Percentiles rank a stretch among this genome's conserved stretches.
These are phyloP conservation scores for Phytophthora cryptogea DNA, from an alignment of 352 stramenopile genomes.

Conservation along the genomic window DNA sequence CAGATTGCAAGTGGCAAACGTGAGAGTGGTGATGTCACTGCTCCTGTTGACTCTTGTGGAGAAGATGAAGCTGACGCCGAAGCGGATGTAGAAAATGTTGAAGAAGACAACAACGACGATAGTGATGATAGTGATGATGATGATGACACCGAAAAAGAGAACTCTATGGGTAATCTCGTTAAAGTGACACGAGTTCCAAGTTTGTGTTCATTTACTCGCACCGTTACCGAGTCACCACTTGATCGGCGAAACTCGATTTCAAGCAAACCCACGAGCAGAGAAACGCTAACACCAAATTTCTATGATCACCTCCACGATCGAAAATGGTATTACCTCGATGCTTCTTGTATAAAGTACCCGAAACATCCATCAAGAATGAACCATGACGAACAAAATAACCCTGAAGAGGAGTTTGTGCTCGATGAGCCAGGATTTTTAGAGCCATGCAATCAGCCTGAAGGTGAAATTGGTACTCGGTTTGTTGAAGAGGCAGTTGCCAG, in stretches of 20 bases:
- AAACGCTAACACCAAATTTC: conserved; percentile 1
- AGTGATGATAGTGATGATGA: conserved; percentile 43
- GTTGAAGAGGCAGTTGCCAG: conserved; percentile 24
- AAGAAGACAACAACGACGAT: conserved; percentile 52
- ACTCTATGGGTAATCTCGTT: neutral
- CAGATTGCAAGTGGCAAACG: conserved; percentile 4
- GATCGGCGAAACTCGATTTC: conserved; percentile 5
- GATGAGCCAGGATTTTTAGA: conserved; percentile 31
- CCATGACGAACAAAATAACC: conserved; percentile 20
- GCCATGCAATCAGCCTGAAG: conserved; percentile 20
- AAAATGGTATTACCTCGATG: conserved; percentile 35
- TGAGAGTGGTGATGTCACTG: neutral
- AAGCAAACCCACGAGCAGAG: conserved; percentile 15
- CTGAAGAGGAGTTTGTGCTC: conserved; percentile 35
- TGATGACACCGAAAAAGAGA: conserved; percentile 8
- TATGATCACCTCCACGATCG: conserved; percentile 33
- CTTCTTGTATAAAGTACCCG: conserved; percentile 33
- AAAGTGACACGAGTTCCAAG: conserved; percentile 6
- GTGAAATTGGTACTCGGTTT: conserved; percentile 19
- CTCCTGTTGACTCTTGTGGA: conserved; percentile 11
- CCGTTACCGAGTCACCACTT: neutral
- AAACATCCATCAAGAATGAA: conserved; percentile 35
- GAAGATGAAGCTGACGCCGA: conserved; percentile 20
- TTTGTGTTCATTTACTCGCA: conserved; percentile 4
- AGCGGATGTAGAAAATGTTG: conserved; percentile 11